Base-by-base conservation (phyloP, 495 filamentous ascomycete species). In the Neurospora tetrasperma region DNA sequence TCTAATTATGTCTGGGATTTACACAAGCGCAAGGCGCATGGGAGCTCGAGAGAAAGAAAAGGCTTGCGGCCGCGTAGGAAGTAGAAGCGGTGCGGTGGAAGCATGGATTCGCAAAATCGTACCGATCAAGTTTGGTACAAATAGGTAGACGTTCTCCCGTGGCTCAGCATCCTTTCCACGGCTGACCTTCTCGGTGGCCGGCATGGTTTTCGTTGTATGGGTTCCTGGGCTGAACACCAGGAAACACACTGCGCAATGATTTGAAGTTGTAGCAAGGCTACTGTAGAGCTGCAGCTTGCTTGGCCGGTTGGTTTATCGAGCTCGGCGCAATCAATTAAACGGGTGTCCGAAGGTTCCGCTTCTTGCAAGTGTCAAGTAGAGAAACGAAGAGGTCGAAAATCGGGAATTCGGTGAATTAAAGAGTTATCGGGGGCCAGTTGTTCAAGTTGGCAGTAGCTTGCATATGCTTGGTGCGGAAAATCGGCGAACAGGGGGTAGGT, bases 111-210 rank as follows among this genome's bases (percentile, higher is more conserved):
- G 27, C n/a, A 20, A 69, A 18, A 27, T 31, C 69, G 16, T 84
- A 94, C 92, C 93, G 73, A 96, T 95, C 20, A 95, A 79, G 74
- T 96, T 96, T 10, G 93, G 93, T 46, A 86, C 87, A 83, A 95
- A 96, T 10, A 94, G 82, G 79, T 93, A 96, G 74, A 96, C 88
- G 80, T 95, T 96, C 83, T 94, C 93, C 62, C 85, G 80, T 35
- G 80, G 71, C 39, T 74, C 69, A 18, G 70, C 71, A 31, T 76
- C 75, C 12, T 74, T 20, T 42, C 62, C 46, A 66, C 54, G 54
- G 54, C 54, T 31, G 54, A 66, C 54, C 54, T 66, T 31, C 27
- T 66, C 54, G 27, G 27, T 35, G 54, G 54, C 27, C 54, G 54
- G 54, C 54, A 66, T 66, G 54, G 9, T 66, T 66, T 35, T 18